Base-by-base conservation (phyloP, 345 rosid species). In the Limnanthes douglasii region DNA sequence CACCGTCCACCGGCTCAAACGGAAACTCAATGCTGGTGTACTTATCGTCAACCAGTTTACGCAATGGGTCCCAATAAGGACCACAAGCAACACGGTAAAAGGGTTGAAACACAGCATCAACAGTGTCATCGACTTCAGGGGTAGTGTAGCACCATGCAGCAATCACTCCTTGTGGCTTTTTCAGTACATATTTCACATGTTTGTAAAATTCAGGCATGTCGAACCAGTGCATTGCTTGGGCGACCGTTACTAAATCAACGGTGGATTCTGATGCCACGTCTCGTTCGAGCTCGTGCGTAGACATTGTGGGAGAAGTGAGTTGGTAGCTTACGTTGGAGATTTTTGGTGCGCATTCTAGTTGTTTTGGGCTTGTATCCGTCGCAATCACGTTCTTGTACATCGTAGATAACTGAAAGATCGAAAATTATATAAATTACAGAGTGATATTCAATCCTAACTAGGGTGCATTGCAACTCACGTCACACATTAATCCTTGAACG, bases 121-220 rank as follows among this genome's bases (percentile, higher is more conserved):
- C 64, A 3, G 69, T 11, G 37, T 25, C 26, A 40, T 69, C 61
- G 15, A 85, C 60, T 50, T 71, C 48, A 7, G 90, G 93, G 4
- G 34, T 33, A 3, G 82, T 71, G 75, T 85, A 85, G 73, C 96
- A 80, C 90, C 96, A 80, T 0, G 86, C 72, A 0, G 86, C 93
- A 21, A 80, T 12, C 7, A 74, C 80, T 0, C 96, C 96, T 14
- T 72, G 3, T 5, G 96, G 93, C 31, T 74, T 85, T 37, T 74
- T 72, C 41, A 88, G 74, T 3, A 68, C 74, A 56, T 62, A 59
- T 50, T 68, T 64, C 33, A 64, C 93, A 50, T 69, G 78, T 0
- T 41, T 35, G 68, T 79, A 73, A 34, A 85, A 80, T 5, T 22
- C 13, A 5, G 64, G 54, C 28, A 67, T 74, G 8, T 72, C 77